phyloP scores from a whole-genome alignment of 2,329 filamentous ascomycete species.

The Exserohilum rostratum region DNA sequence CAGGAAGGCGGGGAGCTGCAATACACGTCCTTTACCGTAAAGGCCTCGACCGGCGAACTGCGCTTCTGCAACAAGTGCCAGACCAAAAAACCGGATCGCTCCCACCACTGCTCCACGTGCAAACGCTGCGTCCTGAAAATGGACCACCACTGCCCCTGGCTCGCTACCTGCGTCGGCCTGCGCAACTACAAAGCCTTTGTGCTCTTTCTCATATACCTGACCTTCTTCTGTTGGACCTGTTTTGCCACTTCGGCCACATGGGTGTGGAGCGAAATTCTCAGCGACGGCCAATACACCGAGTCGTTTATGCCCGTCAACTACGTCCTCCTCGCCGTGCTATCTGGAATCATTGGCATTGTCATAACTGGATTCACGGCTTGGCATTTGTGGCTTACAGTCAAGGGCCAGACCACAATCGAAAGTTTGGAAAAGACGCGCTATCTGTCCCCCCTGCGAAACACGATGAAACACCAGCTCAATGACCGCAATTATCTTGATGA shows the following conservation, averaged over 20 bases:
- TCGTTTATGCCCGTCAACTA: conserved; percentile 87
- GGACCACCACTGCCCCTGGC: conserved; percentile 99
- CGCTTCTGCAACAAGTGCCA: conserved; percentile 98
- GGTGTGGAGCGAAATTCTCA: conserved; percentile 84
- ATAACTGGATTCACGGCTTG: conserved; percentile 87
- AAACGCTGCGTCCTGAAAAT: conserved; percentile 96
- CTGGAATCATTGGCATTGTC: conserved; percentile 89
- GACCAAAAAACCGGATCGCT: conserved; percentile 89
- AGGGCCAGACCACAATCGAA: conserved; percentile 92
- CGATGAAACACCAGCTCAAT: conserved; percentile 68
- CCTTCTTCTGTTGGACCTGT: conserved; percentile 80
- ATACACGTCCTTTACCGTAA: conserved; percentile 85
- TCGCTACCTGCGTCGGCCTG: conserved; percentile 92
- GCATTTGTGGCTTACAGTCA: conserved; percentile 82
- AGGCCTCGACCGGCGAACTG: conserved; percentile 77
- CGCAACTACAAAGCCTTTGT: conserved; percentile 96
- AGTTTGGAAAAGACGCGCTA: conserved; percentile 96
- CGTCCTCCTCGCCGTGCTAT: conserved; percentile 82
- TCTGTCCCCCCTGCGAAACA: conserved; percentile 76
- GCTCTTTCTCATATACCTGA: conserved; percentile 88
- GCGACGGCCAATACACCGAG: conserved; percentile 72
- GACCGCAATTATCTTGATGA: conserved; percentile 52
- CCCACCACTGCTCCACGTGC: conserved; percentile 96
- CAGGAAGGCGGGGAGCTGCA: conserved; percentile 60
- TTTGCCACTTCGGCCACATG: conserved; percentile 80